phyloP scores from a whole-genome alignment of 2,329 filamentous ascomycete genomes.

The Seiridium unicorne region DNA sequence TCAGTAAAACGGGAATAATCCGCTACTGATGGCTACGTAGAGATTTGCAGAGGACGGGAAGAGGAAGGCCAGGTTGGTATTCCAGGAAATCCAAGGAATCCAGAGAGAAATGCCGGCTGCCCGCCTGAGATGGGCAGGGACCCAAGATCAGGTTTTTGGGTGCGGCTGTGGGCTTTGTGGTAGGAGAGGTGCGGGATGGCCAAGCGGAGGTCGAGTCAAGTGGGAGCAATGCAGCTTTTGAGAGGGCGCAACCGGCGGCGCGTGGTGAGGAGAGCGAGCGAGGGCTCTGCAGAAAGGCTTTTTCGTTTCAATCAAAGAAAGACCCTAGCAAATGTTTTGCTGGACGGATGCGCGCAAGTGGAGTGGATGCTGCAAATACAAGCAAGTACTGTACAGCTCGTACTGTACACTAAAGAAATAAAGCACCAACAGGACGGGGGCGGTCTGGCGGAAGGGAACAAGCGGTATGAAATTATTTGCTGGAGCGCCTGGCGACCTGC shows the following conservation, averaged over 20 bases:
- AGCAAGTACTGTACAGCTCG: background rate
- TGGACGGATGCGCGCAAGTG: background rate
- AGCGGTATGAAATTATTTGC: conserved; percentile 1
- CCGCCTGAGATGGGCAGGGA: background rate
- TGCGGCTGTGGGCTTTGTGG: background rate
- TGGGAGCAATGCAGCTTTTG: conserved; percentile 8
- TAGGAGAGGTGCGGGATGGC: background rate
- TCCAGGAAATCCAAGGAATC: background rate
- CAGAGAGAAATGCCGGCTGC: background rate
- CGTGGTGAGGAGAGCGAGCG: background rate
- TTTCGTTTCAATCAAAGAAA: background rate
- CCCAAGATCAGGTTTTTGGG: conserved; percentile 5
- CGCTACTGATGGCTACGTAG: background rate
- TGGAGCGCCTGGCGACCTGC: background rate
- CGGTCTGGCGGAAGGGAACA: background rate
- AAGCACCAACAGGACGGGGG: background rate
- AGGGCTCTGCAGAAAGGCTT: background rate
- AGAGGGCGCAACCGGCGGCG: conserved; percentile 3
- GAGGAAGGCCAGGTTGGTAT: background rate
- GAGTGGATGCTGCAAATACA: background rate
- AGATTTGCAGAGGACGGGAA: background rate
- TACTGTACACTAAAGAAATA: background rate
- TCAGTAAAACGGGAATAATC: conserved; percentile 6
- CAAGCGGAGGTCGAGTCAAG: background rate
- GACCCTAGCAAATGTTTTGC: conserved; percentile 3